Evolutionary conservation across 2,329 filamentous ascomycete genomes (phyloP).

Genomic region (Hirsutella minnesotensis): DNA sequence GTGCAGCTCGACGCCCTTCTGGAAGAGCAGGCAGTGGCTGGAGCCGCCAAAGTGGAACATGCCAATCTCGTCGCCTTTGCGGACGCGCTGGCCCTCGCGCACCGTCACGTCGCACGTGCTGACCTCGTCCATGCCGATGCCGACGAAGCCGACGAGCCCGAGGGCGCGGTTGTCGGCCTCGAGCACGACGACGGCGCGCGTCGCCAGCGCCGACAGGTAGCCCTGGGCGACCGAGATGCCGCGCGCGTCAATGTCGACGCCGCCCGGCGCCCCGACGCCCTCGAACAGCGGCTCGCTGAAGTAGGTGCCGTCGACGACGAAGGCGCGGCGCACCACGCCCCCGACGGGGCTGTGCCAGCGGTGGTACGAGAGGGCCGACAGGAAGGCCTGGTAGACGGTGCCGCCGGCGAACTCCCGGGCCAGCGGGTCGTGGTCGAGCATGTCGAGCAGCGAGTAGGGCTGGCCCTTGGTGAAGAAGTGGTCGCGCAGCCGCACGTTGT

Average conservation of each 20-base stretch:
- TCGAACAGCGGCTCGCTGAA: slow-evolving; percentile 45
- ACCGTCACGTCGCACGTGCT: slow-evolving; percentile 62
- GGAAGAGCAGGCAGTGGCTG: slow-evolving; percentile 57
- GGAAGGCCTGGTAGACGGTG: slow-evolving; percentile 60
- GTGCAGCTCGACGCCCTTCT: slow-evolving; percentile 37
- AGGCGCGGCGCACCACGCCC: slow-evolving; percentile 46
- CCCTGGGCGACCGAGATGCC: slow-evolving; percentile 45
- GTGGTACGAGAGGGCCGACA: slow-evolving; percentile 57
- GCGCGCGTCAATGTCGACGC: slow-evolving; percentile 22
- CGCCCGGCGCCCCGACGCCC: slow-evolving; percentile 14
- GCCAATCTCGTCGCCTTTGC: slow-evolving; percentile 60
- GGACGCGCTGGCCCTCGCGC: slow-evolving; percentile 49
- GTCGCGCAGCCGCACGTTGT: slow-evolving; percentile 41
- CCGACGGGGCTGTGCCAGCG: slow-evolving; percentile 60
- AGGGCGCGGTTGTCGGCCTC: slow-evolving; percentile 56
- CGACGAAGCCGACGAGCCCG: slow-evolving; percentile 58
- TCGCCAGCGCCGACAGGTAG: slow-evolving; percentile 56
- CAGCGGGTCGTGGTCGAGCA: slow-evolving; percentile 45
- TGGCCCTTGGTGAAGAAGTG: slow-evolving; percentile 59
- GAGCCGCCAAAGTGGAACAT: slow-evolving; percentile 78
- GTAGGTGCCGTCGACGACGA: slow-evolving; percentile 52
- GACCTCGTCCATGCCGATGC: slow-evolving; percentile 68
- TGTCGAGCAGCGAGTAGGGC: slow-evolving; percentile 53
- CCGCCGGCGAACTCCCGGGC: slow-evolving; percentile 46
- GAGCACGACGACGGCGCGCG: slow-evolving; percentile 58